Percentiles rank a stretch among this genome's conserved stretches.
Evolutionary conservation across 2,329 filamentous ascomycete species (phyloP).

Genomic region (Pseudogymnoascus sp.): DNA sequence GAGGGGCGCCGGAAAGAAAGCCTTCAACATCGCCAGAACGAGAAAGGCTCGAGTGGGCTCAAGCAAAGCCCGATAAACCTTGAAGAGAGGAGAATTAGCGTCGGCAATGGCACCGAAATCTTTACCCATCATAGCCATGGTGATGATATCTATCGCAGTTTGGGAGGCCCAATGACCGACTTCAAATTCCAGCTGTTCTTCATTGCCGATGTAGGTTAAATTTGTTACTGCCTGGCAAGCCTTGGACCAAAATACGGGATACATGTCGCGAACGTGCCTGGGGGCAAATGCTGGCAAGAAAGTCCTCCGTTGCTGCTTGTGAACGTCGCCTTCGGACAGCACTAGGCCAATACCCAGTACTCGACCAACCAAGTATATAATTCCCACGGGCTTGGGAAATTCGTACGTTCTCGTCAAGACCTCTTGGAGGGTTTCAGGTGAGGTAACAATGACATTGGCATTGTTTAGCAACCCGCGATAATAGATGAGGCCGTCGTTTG

Average conservation of each 20-base stretch:
- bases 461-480: conserved; percentile 54
- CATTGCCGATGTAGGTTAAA: conserved; percentile 29
- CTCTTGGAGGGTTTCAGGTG: conserved; percentile 57
- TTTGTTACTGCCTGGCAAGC: conserved; percentile 54
- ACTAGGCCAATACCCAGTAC: conserved; percentile 65
- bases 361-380: conserved; percentile 48
- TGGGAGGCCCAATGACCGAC: conserved; percentile 56
- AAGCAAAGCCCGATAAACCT: conserved; percentile 49
- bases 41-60: conserved; percentile 42
- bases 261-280: conserved; percentile 75
- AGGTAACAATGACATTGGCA: conserved; percentile 52
- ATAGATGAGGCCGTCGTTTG: conserved; percentile 59
- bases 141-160: conserved; percentile 67
- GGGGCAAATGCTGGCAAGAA: conserved; percentile 80
- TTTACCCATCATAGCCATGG: conserved; percentile 58
- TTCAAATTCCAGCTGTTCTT: conserved; percentile 38
- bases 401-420: conserved; percentile 62
- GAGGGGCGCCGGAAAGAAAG: conserved; percentile 56
- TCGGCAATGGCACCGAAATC: conserved; percentile 60
- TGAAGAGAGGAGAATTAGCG: conserved; percentile 48
- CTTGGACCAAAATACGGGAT: conserved; percentile 77
- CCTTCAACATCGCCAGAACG: conserved; percentile 46
- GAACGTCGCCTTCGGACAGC: conserved; percentile 79
- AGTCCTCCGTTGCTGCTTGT: conserved; percentile 71
- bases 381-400: conserved; percentile 51